Conservation (phyloP, 345 rosid genomes). For the Rubroshorea leprosula region DNA sequence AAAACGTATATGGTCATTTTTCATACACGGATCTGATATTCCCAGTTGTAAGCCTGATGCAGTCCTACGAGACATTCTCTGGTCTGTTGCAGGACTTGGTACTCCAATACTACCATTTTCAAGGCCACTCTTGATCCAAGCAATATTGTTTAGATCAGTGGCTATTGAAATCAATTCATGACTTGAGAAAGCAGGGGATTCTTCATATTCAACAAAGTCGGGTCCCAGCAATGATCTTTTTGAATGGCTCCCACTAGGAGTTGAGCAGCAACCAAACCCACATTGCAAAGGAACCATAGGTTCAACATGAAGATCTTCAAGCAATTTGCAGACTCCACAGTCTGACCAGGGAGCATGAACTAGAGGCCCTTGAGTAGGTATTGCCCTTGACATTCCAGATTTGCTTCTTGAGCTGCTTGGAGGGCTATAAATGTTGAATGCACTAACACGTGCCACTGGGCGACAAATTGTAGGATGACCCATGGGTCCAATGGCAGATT, state of each 20-base stretch:
- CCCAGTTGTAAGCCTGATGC: constrained; percentile 25
- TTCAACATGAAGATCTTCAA: constrained; percentile 46
- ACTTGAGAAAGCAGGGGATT: constrained; percentile 45
- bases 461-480: constrained; percentile 27
- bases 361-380: constrained; percentile 47
- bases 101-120: constrained; percentile 29
- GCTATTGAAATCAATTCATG: constrained; percentile 73
- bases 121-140: constrained; percentile 80
- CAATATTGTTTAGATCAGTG: constrained; percentile 76
- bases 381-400: constrained; percentile 23
- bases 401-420: constrained; percentile 25
- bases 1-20: constrained; percentile 24
- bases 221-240: constrained; percentile 60
- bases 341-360: constrained; percentile 49
- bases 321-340: constrained; percentile 38
- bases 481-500: constrained; percentile 20
- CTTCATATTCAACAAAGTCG: constrained; percentile 77
- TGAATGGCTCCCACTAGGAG: constrained; percentile 22
- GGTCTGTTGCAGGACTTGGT: constrained; percentile 17
- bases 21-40: constrained; percentile 35
- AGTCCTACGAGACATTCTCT: constrained; percentile 23
- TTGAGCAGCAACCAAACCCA: constrained; percentile 66
- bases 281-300: constrained; percentile 54
- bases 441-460: constrained; percentile 63
- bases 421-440: constrained; percentile 59